Evolutionary conservation across 345 rosid genomes (phyloP).

Genomic region (Barbarea vulgaris): DNA sequence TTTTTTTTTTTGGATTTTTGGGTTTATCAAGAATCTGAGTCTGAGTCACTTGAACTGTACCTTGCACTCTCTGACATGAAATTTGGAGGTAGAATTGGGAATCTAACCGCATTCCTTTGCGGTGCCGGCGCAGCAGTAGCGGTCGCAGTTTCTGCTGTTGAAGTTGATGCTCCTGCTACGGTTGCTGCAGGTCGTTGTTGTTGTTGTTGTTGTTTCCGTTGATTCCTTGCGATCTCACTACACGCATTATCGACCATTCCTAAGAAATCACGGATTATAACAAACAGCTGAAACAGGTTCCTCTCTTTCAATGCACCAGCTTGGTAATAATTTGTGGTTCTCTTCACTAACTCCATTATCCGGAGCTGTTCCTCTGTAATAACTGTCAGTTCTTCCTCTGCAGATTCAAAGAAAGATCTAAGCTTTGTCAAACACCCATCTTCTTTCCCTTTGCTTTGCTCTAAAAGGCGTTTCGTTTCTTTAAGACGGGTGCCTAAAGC

Average conservation of each 20-base stretch:
- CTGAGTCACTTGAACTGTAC: conserved; percentile 66
- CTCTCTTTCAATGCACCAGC: conserved; percentile 64
- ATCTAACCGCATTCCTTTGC: conserved; percentile 50
- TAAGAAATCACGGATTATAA: conserved; percentile 72
- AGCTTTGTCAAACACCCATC: conserved; percentile 58
- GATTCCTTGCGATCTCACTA: conserved; percentile 62
- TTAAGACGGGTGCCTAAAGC: conserved; percentile 49
- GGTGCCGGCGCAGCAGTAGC: conserved; percentile 14
- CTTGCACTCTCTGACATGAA: conserved; percentile 58
- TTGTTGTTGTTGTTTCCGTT: conserved; percentile 47
- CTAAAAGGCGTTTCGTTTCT: conserved; percentile 51
- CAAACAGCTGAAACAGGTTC: conserved; percentile 61
- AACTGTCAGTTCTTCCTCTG: conserved; percentile 59
- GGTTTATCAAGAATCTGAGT: conserved; percentile 52
- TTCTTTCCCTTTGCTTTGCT: conserved; percentile 41
- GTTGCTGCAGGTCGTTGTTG: conserved; percentile 29
- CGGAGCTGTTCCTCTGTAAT: conserved; percentile 55
- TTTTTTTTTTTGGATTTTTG: neutral
- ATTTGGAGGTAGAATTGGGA: conserved; percentile 65
- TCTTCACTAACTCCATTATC: conserved; percentile 65
- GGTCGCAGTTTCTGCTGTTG: conserved; percentile 12
- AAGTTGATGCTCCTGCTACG: conserved; percentile 26
- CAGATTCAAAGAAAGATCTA: conserved; percentile 54
- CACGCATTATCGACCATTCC: conserved; percentile 79
- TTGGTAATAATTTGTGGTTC: conserved; percentile 80